Conservation (phyloP, 2,329 filamentous ascomycete genomes). For the Parastagonospora nodorum region DNA sequence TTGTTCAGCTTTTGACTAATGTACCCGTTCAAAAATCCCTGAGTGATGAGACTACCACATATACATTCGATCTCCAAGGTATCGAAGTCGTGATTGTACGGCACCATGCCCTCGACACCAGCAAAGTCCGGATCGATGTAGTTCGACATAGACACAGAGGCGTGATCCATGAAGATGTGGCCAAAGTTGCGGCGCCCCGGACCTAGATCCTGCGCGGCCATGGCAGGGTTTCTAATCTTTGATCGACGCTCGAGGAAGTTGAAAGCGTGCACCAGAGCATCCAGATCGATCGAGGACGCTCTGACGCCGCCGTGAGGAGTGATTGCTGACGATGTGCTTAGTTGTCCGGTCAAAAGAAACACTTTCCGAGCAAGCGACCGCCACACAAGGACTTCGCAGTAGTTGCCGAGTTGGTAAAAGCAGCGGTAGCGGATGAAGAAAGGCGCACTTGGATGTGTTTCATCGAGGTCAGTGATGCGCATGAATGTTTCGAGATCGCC, state of each 20-base stretch:
- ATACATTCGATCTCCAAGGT: slow-evolving; percentile 75
- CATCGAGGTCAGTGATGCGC: slow-evolving; percentile 61
- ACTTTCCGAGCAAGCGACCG: slow-evolving; percentile 77
- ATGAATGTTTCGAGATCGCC: slow-evolving; percentile 80
- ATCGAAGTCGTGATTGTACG: slow-evolving; percentile 52
- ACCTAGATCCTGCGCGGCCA: slow-evolving; percentile 32
- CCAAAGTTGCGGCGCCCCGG: slow-evolving; percentile 49
- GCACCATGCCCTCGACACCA: slow-evolving; percentile 36
- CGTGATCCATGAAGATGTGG: slow-evolving; percentile 57
- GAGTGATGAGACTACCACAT: slow-evolving; percentile 75
- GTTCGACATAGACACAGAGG: slow-evolving; percentile 40
- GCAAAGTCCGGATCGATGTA: slow-evolving; percentile 55
- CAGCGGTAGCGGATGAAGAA: slow-evolving; percentile 81
- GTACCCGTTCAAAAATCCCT: slow-evolving; percentile 83
- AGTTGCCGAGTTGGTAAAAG: slow-evolving; percentile 74
- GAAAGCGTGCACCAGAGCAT: slow-evolving; percentile 68
- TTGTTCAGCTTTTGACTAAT: slow-evolving; percentile 76
- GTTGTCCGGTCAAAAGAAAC: slow-evolving; percentile 79
- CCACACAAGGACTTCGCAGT: slow-evolving; percentile 83
- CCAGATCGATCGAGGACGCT: slow-evolving; percentile 69
- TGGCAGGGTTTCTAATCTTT: slow-evolving; percentile 29
- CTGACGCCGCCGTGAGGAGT: not conserved
- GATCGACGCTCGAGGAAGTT: slow-evolving; percentile 66
- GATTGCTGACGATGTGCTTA: slow-evolving; percentile 51
- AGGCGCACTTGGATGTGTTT: slow-evolving; percentile 34